Base-by-base conservation (phyloP, 257 asterid genomes). In the Lycium barbarum region DNA sequence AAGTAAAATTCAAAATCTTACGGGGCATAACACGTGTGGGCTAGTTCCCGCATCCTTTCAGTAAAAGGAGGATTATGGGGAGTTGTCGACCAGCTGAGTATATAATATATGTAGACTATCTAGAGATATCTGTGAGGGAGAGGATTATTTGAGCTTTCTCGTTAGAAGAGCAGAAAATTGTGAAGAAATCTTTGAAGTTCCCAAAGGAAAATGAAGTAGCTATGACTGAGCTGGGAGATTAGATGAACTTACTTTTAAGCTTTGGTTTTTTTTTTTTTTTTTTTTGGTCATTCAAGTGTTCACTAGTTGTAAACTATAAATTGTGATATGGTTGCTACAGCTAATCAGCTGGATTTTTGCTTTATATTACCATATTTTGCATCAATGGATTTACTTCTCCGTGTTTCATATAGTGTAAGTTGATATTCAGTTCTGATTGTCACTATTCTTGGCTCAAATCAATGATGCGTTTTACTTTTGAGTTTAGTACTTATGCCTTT, bases 161-260 rank as follows among this genome's bases (percentile, higher is more conserved):
- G 70, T 36, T 68, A 38, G 76, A 68, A 68, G 76, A 36, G 51
- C 49, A 36, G 76, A 68, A 70, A 14, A 38, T 70, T 40, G 79
- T 70, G 79, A 70, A 63, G 70, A 63, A 15, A 15, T 38, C 53
- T 40, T 70, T 7, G 79, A 38, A 70, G 79, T 36, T 70, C 54
- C 26, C 79, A 3, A 70, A 67, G 22, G 54, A 15, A 70, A 70
- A 70, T 8, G 54, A 14, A 70, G 79, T 18, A 38, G 79, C 53
- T 70, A 17, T 20, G 33, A 70, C 51, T 40, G 26, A 38, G 54
- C 33, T 15, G 53, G 40, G 54, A 70, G 53, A 4, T 38, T 38
- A 40, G 54, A 70, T 36, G 54, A 70, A 38, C 79, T 70, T 38
- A 17, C 51, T 70, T 70, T 70, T 17, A 38, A 36, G 53, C 53